These are phyloP conservation scores for Graphiopsis chlorocephala DNA, from an alignment of 2,329 filamentous ascomycete genomes.

Conservation along the genomic window DNA sequence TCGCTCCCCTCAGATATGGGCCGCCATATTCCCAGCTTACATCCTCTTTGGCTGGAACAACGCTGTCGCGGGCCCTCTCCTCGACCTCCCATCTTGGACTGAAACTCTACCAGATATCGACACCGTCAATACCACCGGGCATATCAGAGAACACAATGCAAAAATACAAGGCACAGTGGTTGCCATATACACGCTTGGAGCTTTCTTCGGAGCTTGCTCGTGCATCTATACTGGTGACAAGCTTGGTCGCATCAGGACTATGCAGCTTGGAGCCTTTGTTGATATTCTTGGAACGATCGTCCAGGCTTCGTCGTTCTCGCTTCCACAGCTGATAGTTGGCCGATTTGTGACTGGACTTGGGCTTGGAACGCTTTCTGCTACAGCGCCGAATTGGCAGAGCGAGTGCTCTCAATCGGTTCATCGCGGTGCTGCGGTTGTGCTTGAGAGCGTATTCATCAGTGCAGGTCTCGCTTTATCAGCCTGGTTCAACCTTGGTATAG, in stretches of 20 bases:
- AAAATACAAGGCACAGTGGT: conserved; percentile 46
- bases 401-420: conserved; percentile 40
- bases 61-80: conserved; percentile 47
- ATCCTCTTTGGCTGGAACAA: conserved; percentile 55
- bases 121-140: conserved; percentile 40
- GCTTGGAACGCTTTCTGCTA: conserved; percentile 44
- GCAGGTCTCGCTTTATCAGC: conserved; percentile 46
- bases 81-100: conserved; percentile 40
- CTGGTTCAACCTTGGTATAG: conserved; percentile 49
- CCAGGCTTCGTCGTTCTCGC: conserved; percentile 44
- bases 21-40: conserved; percentile 42
- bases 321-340: conserved; percentile 47
- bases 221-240: conserved; percentile 46
- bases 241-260: conserved; percentile 46
- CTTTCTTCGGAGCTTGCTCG: conserved; percentile 45
- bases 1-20: conserved; percentile 29
- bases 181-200: conserved; percentile 47
- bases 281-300: conserved; percentile 45
- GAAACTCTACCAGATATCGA: conserved; percentile 50
- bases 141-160: conserved; percentile 43
- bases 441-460: conserved; percentile 48
- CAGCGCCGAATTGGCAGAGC: conserved; percentile 48
- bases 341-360: conserved; percentile 46
- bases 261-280: conserved; percentile 41
- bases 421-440: conserved; percentile 41